Evolutionary conservation across 768 basidiomycete species (phyloP), one percentile per base, ranked within the genome.

Genomic region (Lepiota brunneoincarnata): DNA sequence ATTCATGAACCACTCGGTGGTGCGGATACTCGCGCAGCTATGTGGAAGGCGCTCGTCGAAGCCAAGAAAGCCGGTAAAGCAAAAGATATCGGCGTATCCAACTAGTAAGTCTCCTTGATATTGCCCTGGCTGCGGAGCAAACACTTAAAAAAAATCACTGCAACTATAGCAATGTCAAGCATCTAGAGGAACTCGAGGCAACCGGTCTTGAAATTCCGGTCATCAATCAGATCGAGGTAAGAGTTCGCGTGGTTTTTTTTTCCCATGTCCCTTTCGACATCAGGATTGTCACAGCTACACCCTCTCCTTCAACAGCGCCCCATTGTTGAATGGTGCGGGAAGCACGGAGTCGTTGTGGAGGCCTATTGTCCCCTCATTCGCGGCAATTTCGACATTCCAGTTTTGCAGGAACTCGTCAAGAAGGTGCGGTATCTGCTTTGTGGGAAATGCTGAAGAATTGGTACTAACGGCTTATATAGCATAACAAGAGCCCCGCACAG

Each of bases 211-310:
- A 82, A 57, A 68, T 78, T 59, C 91, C 91, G 10, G 69, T 82
- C 6, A 82, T 93, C 51, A 91, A 93, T 63, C 91, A 93, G 64
- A 79, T 93, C 51, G 90, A 93, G 79, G 89, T 82, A 64, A n/a
- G 34, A 0, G 17, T 40, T 20, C 14, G 17, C 51, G 17, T 15
- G n/a, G 14, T 52, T 18, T 40, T 26, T 12, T 10, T 10, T 31
- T 11, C n/a, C 53, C n/a, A 20, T 17, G 6, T 3, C 9, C 15
- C 14, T 15, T 31, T 37, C 38, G 31, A 46, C 31, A 20, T n/a
- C 37, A 21, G 23, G 6, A 11, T 48, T 34, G 26, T 18, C 10
- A n/a, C 23, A 91, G 89, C 71, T 91, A 15, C 89, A 91, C 58
- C 89, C 90, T 0, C 76, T 86, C 54, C 91, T 87, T 67, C 91